Base-by-base conservation (phyloP, 2,329 filamentous ascomycete species). In the Penicillium sp. region DNA sequence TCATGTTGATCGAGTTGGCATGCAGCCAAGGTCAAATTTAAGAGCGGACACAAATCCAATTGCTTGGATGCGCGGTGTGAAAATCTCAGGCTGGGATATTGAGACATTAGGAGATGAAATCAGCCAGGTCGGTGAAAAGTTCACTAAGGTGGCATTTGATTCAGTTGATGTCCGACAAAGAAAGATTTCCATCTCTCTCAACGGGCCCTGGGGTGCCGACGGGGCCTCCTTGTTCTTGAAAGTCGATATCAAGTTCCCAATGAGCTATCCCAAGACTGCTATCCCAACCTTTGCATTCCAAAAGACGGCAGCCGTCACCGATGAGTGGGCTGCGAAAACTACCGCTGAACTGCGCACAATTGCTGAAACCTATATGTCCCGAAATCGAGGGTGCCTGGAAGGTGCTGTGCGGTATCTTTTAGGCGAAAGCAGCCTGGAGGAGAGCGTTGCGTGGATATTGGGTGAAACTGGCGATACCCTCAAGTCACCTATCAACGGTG, bases 1-100 rank as follows among this genome's bases (percentile, higher is more conserved):
- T 13, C 79, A 79, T 36, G 78, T 81, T 68, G 81, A 79, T 43
- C 73, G 76, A 43, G 70, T 76, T 41, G 79, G 78, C 21, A 80
- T 80, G 68, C 79, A 82, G 60, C 78, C 79, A 25, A 77, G 77
- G 41, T 77, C 77, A 21, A 74, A 73, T 39, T 65, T 78, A 54
- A 77, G 78, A 49, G 79, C 78, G 41, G 80, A 83, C 54, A 80
- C 81, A 23, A 84, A 85, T 56, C 82, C 83, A 17, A 86, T 88
- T 55, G 78, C 81, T 2, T 88, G 85, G 85, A 86, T 87, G 82
- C 82, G 83, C 57, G 85, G 85, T 50, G 83, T 88, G 41, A 86
- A 85, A 61, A 85, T 87, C 54, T 78, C 77, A 2, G 77, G 76
- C 29, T 78, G 78, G 82, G 80, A 77, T 60, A 79, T 79, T 50